Evolutionary conservation across 2,329 filamentous ascomycete genomes (phyloP).

Genomic region (Tolypocladium capitatum): DNA sequence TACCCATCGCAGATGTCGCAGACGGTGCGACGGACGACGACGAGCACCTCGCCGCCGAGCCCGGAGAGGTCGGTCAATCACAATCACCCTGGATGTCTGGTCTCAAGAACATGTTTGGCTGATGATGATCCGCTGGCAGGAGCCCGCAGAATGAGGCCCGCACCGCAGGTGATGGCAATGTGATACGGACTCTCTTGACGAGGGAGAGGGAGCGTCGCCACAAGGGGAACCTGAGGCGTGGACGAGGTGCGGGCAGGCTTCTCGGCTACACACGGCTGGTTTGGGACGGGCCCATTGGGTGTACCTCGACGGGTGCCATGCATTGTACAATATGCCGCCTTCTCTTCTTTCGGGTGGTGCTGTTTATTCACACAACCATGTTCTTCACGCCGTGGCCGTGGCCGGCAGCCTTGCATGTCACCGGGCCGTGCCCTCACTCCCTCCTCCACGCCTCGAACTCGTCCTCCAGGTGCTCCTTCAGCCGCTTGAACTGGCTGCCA

Average conservation of each 20-base stretch:
- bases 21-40: background rate
- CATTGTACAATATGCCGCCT: background rate
- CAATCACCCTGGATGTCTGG: constrained; percentile 8
- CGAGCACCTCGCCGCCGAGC: constrained; percentile 1
- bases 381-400: background rate
- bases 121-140: constrained; percentile 11
- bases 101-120: constrained; percentile 14
- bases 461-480: constrained; percentile 62
- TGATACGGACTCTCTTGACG: background rate
- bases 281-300: no score
- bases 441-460: constrained; percentile 68
- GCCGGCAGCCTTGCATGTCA: background rate
- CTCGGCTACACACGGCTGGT: background rate
- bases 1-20: constrained; percentile 1
- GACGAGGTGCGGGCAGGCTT: background rate
- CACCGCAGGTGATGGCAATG: background rate
- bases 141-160: constrained; percentile 4
- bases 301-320: background rate
- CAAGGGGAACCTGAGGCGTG: background rate
- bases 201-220: background rate
- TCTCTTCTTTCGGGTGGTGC: background rate
- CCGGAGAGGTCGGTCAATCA: constrained; percentile 14
- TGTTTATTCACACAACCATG: background rate
- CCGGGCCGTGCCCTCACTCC: constrained; percentile 26
- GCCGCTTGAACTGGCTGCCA: constrained; percentile 54